Evolutionary conservation across 2,329 filamentous ascomycete genomes (phyloP).

Genomic region (Neoscytalidium dimidiatum): DNA sequence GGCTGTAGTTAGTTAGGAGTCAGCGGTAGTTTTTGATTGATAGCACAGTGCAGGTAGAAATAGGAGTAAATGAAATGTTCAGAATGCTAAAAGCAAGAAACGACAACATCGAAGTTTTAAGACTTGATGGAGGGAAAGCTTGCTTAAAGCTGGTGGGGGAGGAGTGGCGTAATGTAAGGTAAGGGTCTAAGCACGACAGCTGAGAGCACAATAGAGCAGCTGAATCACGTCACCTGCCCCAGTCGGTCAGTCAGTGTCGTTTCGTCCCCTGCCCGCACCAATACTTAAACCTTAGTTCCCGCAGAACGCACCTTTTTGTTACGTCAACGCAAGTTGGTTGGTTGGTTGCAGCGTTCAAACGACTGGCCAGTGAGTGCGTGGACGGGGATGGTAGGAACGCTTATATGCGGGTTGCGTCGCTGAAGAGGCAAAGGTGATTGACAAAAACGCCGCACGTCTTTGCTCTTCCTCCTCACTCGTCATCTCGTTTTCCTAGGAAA

Average conservation of each 20-base stretch:
- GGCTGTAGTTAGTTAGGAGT: background rate
- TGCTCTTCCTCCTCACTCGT: background rate
- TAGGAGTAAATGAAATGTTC: background rate
- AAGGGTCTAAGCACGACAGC: constrained; percentile 1
- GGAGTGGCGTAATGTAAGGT: background rate
- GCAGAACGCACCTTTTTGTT: background rate
- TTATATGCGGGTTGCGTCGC: background rate
- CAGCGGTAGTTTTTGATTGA: background rate
- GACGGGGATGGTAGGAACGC: background rate
- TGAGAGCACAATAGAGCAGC: background rate
- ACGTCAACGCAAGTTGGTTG: background rate
- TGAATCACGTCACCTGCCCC: constrained; percentile 12
- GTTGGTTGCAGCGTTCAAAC: background rate
- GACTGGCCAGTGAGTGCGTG: no score
- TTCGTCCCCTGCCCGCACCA: background rate
- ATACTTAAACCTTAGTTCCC: background rate
- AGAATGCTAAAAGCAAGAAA: background rate
- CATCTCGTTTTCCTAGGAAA: no score
- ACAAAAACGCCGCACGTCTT: no score
- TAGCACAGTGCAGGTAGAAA: background rate
- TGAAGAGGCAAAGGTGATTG: no score
- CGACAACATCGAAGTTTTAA: background rate
- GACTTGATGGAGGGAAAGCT: background rate
- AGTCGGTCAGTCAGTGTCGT: background rate
- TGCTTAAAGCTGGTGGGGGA: no score